phyloP scores from a whole-genome alignment of 2,329 filamentous ascomycete species.

The Fusarium tupiense region DNA sequence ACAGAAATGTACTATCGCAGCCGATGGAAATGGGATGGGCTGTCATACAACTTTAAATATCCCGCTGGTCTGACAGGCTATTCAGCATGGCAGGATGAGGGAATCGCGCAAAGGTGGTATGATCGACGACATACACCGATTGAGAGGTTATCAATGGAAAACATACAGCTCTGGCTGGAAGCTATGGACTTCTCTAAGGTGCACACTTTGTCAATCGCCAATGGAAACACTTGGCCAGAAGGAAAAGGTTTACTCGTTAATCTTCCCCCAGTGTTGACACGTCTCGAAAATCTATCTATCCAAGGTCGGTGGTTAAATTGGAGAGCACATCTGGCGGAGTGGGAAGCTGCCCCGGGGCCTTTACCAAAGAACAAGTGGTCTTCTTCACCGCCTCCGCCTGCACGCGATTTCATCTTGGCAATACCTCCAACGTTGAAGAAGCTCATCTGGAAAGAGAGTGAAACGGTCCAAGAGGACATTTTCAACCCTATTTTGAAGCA shows the following conservation, averaged over 20 bases:
- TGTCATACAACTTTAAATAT: background rate
- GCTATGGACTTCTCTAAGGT: conserved; percentile 31
- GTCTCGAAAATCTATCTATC: background rate
- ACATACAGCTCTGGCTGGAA: conserved; percentile 23
- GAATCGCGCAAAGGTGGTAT: background rate
- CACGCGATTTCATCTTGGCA: conserved; percentile 4
- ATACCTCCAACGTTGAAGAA: background rate
- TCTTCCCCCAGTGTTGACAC: background rate
- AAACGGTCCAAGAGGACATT: background rate
- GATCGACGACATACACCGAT: background rate
- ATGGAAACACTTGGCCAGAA: background rate
- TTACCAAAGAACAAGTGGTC: background rate
- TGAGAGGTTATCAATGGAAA: conserved; percentile 5
- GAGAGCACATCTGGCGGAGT: background rate
- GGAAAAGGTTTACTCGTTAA: background rate
- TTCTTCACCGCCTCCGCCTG: background rate
- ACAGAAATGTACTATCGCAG: background rate
- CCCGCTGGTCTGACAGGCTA: background rate
- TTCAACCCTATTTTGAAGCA: conserved; percentile 2
- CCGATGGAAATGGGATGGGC: background rate
- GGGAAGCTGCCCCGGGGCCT: background rate
- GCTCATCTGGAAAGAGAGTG: conserved; percentile 3
- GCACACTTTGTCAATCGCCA: background rate
- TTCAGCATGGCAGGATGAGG: background rate
- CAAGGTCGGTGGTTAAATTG: conserved; percentile 3